Percentiles rank a stretch among this genome's conserved stretches.
These are phyloP conservation scores for Tylopilus subfusipes DNA, from an alignment of 768 basidiomycete species.

Conservation along the genomic window DNA sequence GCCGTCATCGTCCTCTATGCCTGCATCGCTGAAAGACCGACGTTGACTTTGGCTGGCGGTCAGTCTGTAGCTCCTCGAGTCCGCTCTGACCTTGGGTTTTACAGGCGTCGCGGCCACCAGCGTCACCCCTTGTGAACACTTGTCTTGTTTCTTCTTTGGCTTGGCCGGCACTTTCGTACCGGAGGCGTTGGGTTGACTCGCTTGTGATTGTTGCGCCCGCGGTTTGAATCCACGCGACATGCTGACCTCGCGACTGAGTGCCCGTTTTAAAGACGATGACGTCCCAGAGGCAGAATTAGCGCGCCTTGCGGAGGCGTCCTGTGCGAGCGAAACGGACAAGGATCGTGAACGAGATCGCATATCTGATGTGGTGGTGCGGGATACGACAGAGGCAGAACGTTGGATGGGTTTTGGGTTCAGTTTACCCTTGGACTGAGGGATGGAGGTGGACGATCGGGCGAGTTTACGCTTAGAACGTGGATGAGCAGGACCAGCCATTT, in stretches of 20 bases:
- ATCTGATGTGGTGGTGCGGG: slow-evolving; percentile 21
- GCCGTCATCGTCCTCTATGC: background rate
- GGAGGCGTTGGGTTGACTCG: slow-evolving; percentile 12
- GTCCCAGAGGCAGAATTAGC: slow-evolving; percentile 32
- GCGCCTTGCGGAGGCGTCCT: slow-evolving; percentile 48
- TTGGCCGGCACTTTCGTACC: slow-evolving; percentile 16
- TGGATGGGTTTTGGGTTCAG: slow-evolving; percentile 8
- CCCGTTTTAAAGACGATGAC: slow-evolving; percentile 43
- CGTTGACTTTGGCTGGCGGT: slow-evolving; percentile 9
- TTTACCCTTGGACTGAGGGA: slow-evolving; percentile 11
- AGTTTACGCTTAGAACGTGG: slow-evolving; percentile 13
- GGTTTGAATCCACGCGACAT: slow-evolving; percentile 72
- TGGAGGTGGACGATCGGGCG: slow-evolving; percentile 9
- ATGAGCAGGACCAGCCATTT: background rate
- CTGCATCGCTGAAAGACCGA: background rate
- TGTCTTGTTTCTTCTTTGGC: slow-evolving; percentile 8
- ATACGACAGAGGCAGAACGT: slow-evolving; percentile 25
- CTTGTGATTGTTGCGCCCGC: slow-evolving; percentile 20
- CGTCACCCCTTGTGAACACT: slow-evolving; percentile 18
- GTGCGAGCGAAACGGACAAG: slow-evolving; percentile 66
- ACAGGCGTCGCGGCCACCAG: slow-evolving; percentile 58
- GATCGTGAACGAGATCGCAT: slow-evolving; percentile 53
- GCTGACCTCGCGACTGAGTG: slow-evolving; percentile 68
- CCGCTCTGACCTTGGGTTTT: slow-evolving; percentile 30
- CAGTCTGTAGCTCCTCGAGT: slow-evolving; percentile 4